Conservation (phyloP, 2,329 filamentous ascomycete species). For the Onygena corvina region DNA sequence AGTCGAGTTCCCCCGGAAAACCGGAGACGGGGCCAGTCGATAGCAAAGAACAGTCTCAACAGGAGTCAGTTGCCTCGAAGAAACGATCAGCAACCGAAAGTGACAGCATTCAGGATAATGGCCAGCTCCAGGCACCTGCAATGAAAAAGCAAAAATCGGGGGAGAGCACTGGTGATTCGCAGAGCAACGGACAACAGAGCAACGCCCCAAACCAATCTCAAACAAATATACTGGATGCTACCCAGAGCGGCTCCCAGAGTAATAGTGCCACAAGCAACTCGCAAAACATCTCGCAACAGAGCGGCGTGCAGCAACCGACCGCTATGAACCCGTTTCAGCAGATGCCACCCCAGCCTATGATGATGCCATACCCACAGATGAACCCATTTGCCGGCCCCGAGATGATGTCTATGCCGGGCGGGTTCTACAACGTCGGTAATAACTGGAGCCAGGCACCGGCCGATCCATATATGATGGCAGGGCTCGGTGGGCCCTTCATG, state of each 20-base stretch:
- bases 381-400: not conserved
- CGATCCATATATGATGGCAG: slow-evolving; percentile 3
- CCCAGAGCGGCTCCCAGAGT: not conserved
- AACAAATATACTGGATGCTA: not conserved
- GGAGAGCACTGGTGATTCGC: slow-evolving; percentile 20
- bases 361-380: not conserved
- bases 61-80: slow-evolving; percentile 40
- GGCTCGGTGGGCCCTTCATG: not conserved
- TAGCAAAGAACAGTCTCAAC: slow-evolving; percentile 16
- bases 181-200: not conserved
- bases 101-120: slow-evolving; percentile 46
- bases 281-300: not conserved
- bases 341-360: slow-evolving; percentile 1
- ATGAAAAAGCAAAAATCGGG: slow-evolving; percentile 37
- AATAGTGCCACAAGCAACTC: not conserved
- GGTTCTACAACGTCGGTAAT: slow-evolving; percentile 1
- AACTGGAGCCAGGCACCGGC: not conserved
- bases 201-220: not conserved
- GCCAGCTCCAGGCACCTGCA: slow-evolving; percentile 27
- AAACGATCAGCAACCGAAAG: slow-evolving; percentile 73
- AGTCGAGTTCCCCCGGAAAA: slow-evolving; percentile 9
- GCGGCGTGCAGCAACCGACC: not conserved
- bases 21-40: not conserved
- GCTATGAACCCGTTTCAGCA: slow-evolving; percentile 1
- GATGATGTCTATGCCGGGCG: not conserved